Evolutionary conservation across 768 basidiomycete species (phyloP).

Genomic region (Hypholoma sublateritium): DNA sequence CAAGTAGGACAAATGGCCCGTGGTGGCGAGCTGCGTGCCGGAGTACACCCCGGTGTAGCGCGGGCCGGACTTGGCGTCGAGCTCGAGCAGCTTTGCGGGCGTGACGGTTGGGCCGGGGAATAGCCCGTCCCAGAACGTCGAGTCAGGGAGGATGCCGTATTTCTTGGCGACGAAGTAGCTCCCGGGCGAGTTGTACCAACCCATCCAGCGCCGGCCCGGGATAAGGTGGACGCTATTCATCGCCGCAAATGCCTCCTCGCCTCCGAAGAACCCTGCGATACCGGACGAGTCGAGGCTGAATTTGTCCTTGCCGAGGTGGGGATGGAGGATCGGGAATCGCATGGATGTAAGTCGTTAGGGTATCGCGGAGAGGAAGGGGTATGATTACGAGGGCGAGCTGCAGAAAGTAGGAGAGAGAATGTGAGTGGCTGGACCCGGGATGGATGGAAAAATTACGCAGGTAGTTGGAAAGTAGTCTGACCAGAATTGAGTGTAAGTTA

Average conservation of each 20-base stretch:
- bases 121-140: constrained; percentile 10
- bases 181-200: constrained; percentile 16
- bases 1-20: constrained; percentile 9
- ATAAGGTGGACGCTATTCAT: constrained; percentile 14
- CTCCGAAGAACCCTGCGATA: constrained; percentile 15
- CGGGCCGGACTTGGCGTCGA: constrained; percentile 8
- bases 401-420: background rate
- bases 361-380: no score
- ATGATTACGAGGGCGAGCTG: background rate
- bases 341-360: background rate
- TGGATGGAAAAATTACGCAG: background rate
- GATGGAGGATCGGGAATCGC: no score
- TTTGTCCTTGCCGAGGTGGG: background rate
- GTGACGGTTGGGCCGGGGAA: constrained; percentile 3
- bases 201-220: constrained; percentile 9
- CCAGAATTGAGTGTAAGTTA: no score
- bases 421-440: background rate
- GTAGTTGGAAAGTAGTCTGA: no score
- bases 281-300: constrained; percentile 14
- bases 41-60: constrained; percentile 7
- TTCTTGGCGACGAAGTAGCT: constrained; percentile 15
- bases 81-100: constrained; percentile 6
- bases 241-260: constrained; percentile 11
- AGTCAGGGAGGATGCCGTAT: constrained; percentile 8
- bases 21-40: background rate